Evolutionary conservation across 495 filamentous ascomycete genomes (phyloP).

Genomic region (Xylaria acuta): DNA sequence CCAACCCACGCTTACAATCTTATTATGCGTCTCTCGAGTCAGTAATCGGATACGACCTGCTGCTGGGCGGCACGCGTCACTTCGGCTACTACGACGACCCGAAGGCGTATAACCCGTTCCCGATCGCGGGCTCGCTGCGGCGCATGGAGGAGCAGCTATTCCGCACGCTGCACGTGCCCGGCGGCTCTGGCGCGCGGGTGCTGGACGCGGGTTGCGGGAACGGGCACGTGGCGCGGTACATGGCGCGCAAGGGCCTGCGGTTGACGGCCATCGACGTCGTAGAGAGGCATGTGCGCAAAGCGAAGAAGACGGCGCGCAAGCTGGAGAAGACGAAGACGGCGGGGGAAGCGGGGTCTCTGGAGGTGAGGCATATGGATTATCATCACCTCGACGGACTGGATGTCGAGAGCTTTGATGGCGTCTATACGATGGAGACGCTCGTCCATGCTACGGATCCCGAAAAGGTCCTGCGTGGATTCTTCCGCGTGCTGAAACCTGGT

Average conservation of each 20-base stretch:
- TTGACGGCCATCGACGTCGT: constrained; percentile 21
- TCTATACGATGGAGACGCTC: constrained; percentile 25
- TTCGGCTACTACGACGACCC: constrained; percentile 28
- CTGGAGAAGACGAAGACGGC: neutral
- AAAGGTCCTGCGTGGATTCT: constrained; percentile 12
- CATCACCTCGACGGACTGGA: constrained; percentile 21
- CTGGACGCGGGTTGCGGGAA: constrained; percentile 25
- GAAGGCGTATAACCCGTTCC: constrained; percentile 21
- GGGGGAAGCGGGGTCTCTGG: neutral
- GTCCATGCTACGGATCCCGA: constrained; percentile 22
- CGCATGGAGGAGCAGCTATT: constrained; percentile 23
- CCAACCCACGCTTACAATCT: constrained; percentile 28
- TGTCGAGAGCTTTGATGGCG: constrained; percentile 15
- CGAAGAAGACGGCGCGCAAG: constrained; percentile 14
- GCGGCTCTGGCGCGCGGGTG: constrained; percentile 1
- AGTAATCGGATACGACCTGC: constrained; percentile 14
- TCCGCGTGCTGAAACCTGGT: constrained; percentile 16
- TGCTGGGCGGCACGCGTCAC: constrained; percentile 25
- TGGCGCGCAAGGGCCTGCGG: constrained; percentile 18
- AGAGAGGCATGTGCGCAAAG: constrained; percentile 12
- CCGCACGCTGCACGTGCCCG: neutral
- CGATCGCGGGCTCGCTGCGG: constrained; percentile 11
- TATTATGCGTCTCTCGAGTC: constrained; percentile 37
- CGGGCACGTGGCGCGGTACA: constrained; percentile 17
- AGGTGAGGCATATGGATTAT: constrained; percentile 20